These are phyloP conservation scores for Drechslerella dactyloides DNA, from an alignment of 2,329 filamentous ascomycete genomes.

Conservation along the genomic window DNA sequence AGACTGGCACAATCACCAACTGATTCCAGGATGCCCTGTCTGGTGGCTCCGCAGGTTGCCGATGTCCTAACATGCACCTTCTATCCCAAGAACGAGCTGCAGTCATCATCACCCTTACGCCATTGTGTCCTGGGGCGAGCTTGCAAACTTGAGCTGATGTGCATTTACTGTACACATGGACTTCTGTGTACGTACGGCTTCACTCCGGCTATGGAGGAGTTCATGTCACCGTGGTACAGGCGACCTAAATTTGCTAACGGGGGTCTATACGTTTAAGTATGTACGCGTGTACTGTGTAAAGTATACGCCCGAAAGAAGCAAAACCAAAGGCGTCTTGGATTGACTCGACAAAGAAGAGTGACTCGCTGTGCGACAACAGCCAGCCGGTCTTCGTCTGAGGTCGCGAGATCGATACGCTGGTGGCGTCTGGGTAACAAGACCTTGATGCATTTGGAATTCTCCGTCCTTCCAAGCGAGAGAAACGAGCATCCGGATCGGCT, in stretches of 20 bases:
- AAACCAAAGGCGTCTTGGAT: no score
- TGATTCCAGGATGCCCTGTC: not conserved
- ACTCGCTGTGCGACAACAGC: no score
- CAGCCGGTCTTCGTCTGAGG: no score
- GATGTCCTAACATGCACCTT: constrained; percentile 29
- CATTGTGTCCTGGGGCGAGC: not conserved
- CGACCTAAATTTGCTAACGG: not conserved
- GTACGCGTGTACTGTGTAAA: not conserved
- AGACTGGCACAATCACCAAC: not conserved
- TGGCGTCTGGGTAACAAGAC: no score
- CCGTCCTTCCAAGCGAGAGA: no score
- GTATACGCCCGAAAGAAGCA: no score
- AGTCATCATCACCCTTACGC: constrained; percentile 19
- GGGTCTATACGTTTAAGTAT: no score
- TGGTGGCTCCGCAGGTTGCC: constrained; percentile 11
- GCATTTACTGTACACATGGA: not conserved
- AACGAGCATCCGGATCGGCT: no score
- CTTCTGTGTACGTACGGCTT: constrained; percentile 1
- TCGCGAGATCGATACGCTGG: no score
- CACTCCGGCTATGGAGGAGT: constrained; percentile 18
- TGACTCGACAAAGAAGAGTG: no score
- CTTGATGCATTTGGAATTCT: no score
- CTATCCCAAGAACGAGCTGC: constrained; percentile 10
- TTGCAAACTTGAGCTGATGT: constrained; percentile 15
- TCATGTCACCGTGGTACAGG: constrained; percentile 19